phyloP scores from a whole-genome alignment of 176 grass and related monocot genomes.

The Hordeum marinum region DNA sequence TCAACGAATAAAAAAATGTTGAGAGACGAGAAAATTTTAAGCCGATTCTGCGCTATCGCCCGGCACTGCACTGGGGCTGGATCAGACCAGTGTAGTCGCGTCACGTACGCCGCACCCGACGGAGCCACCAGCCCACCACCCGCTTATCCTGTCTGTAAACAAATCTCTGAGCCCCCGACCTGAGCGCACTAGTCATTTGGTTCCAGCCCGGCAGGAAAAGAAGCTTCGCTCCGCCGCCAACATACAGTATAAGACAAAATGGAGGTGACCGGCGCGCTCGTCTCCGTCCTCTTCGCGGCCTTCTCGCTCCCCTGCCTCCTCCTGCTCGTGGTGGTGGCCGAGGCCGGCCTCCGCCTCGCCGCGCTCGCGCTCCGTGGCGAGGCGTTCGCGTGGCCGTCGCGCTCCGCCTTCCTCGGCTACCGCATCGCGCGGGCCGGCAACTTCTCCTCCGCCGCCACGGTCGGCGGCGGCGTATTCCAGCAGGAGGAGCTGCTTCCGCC shows the following conservation, averaged over 20 bases:
- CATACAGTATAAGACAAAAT: not conserved
- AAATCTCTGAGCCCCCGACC: not conserved
- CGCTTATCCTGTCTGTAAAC: not conserved
- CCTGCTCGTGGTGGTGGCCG: conserved; percentile 29
- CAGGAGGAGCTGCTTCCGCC: conserved; percentile 7
- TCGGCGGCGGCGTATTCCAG: not conserved
- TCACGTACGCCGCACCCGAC: not conserved
- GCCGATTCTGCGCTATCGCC: too few relatives aligned
- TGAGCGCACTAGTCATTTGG: not conserved
- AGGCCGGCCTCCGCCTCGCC: conserved; percentile 29
- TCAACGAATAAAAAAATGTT: too few relatives aligned
- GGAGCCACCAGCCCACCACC: not conserved
- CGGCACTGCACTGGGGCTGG: not conserved
- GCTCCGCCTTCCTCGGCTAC: conserved; percentile 31
- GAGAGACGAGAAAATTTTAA: too few relatives aligned
- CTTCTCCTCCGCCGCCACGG: not conserved
- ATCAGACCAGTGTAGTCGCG: not conserved
- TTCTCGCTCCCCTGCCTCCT: conserved; percentile 41
- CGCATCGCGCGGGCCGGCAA: conserved; percentile 18
- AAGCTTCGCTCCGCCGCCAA: not conserved
- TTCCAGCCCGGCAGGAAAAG: not conserved
- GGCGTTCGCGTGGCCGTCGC: not conserved
- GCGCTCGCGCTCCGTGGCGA: not conserved
- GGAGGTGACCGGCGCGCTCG: conserved; percentile 17
- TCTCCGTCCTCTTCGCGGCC: conserved; percentile 4